Base-by-base conservation (phyloP, 2,329 filamentous ascomycete species). In the Podosphaera fusca region DNA sequence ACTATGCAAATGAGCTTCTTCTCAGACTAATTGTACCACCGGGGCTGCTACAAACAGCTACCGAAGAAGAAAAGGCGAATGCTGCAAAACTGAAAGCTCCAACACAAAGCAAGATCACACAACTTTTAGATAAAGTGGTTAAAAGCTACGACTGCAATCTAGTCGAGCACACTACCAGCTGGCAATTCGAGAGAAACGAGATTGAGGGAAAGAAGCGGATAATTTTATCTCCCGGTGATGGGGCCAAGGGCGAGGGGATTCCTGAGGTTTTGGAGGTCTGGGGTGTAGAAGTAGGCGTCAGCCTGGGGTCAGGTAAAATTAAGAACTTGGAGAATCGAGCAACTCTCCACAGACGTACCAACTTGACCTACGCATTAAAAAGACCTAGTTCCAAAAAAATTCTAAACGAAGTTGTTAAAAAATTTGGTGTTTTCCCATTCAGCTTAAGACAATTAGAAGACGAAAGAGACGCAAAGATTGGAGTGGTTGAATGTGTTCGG, bases 341-440 rank as follows among this genome's bases (percentile, higher is more conserved):
- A 55, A 98, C 92, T 53, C 79, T 98, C 62, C 88, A 96, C 74
- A 87, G 90, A 69, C 85, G 90, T 67, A 96, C 92, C 58, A 83
- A 80, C 63, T 89, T 87, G 64, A 95, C 87, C 60, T 95, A 95
- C 72, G 82, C 82, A 60, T 78, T 98, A 63, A 98, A 96, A 81
- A 84, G 92, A 63, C 87, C 87, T 60, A 94, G 87, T 63, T 95
- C 90, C 56, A 82, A 90, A 69, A 87, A 94, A 72, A 84, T 90
- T 55, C 77, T 96, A 56, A 94, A 89, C 52, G 92, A 96, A 74
- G 84, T 95, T 60, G 84, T 94, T 70, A 94, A 90, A 81, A 95
- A 90, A 75, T 98, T 96, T 68, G 89, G 90, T 63, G 87, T 81
- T 61, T 98, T 98, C 78, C 92, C 92, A 65, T 98, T 98, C 80